Evolutionary conservation across 2,329 filamentous ascomycete genomes (phyloP), one percentile per base, ranked within the genome.

Genomic region (Aspergillus unguis): DNA sequence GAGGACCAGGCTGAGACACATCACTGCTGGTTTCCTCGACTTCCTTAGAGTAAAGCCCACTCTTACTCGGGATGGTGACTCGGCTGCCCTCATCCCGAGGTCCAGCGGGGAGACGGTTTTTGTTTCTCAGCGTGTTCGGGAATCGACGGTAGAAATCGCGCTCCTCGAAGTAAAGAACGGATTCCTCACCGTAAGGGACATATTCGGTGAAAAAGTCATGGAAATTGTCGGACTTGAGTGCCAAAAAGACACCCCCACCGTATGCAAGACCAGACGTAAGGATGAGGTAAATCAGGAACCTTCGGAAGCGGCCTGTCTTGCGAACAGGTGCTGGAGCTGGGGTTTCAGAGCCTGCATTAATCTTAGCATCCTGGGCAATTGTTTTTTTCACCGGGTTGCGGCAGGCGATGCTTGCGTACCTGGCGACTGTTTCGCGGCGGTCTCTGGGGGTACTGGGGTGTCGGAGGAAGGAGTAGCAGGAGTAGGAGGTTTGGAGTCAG

Each of bases 171-270:
- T 95, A 97, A 27, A 95, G 84, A 42, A 99, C 92, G 17, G 88
- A 88, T 69, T 96, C 90, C 75, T 99, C 94, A 65, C 92, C 94
- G 62, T 88, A 96, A 25, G 94, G 94, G 17, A 99, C 76, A 72
- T 92, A 99, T 75, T 96, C 92, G 65, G 92, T 97, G 76, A 99
- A 99, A 79, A 96, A 94, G 74, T 99, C 94, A 75, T 99, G 92
- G 82, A 97, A 99, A 75, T 90, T 96, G 78, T 99, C 94, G 68
- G 87, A 95, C 73, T 94, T 82, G 59, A 95, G 85, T 50, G 94
- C 92, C 73, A 95, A 94, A 80, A 88, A 96, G 50, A 96, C 86
- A 61, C 92, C 91, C 59, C 91, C 91, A 51, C 83, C 88, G 65
- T 96, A 99, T 36, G 87, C 85, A 41, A 95, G 73, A 5, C 84